Evolutionary conservation across 495 filamentous ascomycete genomes (phyloP), one percentile per base, ranked within the genome.

Genomic region (Neurospora sp.): DNA sequence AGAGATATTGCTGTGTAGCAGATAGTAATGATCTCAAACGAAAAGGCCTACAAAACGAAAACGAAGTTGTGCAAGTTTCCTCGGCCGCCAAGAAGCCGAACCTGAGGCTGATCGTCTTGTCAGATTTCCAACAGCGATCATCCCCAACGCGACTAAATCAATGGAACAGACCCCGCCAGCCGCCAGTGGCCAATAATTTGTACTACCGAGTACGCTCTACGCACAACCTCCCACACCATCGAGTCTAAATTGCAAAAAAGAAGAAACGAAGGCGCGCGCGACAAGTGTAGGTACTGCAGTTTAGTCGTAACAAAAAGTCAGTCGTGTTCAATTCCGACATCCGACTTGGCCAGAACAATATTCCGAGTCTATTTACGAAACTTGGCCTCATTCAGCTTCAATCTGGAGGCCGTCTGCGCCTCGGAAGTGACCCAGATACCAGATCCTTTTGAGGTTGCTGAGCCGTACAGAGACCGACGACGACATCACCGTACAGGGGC

Each of bases 401-500:
- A 18, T 62, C 54, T 18, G 14, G 27, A 62, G 23, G 23, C 14
- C 31, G 23, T 62, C 12, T 31, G 54, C 23, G 27, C 54, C 54
- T 66, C 54, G 54, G 27, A 66, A 35, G 27, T 35, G 54, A 66
- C 54, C 54, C 54, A 66, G 54, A 66, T 35, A 62, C 23, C 14
- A 62, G 12, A 31, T 35, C 54, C 49, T 60, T 27, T 14, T 5
- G 46, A 27, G 46, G 46, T 23, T 5, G 20, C 12, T 35, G 46
- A 35, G 54, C 54, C 14, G 54, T 62, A 31, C 71, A 39, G 44
- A 60, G 31, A 60, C 71, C 6, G 54, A 7, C 42, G 9, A 72
- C 71, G 71, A 72, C 71, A 72, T 72, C 71, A 72, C 71, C 44
- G 27, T 72, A 69, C 71, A 69, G 71, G 41, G 71, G 46, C 49